A percentile compares a stretch with the other conserved stretches of the same genome.
Conservation (phyloP, 1,139 yeast species). For the Taiozyma sp. region DNA sequence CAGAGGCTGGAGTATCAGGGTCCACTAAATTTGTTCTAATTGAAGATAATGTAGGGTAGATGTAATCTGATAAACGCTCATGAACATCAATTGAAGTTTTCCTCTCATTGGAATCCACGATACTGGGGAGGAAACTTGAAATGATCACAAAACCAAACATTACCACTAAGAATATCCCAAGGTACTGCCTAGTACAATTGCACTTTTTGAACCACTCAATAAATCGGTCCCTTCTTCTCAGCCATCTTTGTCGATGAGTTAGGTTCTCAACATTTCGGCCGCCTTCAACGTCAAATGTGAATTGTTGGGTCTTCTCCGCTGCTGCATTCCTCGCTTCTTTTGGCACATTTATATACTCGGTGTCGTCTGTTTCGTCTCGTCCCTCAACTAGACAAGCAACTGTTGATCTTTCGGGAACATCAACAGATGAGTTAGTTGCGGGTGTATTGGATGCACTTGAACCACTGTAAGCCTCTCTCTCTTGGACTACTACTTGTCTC, state of each 20-base stretch:
- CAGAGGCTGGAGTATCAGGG: slow-evolving; percentile 64
- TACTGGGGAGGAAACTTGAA: not conserved
- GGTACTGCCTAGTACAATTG: not conserved
- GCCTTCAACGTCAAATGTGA: not conserved
- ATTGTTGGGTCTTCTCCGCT: not conserved
- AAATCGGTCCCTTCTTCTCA: not conserved
- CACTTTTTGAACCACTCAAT: not conserved
- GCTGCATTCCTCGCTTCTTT: not conserved
- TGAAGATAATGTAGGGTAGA: slow-evolving; percentile 48
- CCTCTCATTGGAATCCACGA: not conserved
- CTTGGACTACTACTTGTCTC: not conserved
- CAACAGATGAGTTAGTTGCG: not conserved
- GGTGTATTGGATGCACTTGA: not conserved
- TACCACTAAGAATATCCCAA: not conserved
- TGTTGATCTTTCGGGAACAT: not conserved
- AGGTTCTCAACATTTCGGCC: not conserved
- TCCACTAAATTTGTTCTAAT: slow-evolving; percentile 63
- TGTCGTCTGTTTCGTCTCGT: not conserved
- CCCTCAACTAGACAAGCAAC: not conserved
- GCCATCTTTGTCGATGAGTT: not conserved
- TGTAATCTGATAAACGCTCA: slow-evolving; percentile 41
- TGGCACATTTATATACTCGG: not conserved
- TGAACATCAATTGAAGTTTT: slow-evolving; percentile 18
- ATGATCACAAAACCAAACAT: not conserved
- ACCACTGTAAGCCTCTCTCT: not conserved